Conservation (phyloP, 2,329 filamentous ascomycete species). For the Arthrinium puccinioides region DNA sequence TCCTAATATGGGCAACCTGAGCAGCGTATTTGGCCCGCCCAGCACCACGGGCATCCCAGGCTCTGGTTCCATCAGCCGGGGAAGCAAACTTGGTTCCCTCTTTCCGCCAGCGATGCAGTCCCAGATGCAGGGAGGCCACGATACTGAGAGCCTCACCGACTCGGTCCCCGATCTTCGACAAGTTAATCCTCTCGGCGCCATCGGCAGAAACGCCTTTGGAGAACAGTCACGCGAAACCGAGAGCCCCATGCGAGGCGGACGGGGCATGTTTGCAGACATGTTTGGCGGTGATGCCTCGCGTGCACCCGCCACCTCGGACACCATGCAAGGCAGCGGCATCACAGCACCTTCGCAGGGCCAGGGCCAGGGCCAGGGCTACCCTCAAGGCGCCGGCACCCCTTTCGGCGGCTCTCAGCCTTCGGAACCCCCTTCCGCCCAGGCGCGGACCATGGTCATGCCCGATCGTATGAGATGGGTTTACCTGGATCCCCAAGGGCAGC, state of each 20-base stretch:
- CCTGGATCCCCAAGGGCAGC: constrained; percentile 83
- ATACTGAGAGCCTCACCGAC: constrained; percentile 55
- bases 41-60: constrained; percentile 45
- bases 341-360: constrained; percentile 11
- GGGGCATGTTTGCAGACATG: constrained; percentile 49
- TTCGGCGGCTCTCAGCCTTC: constrained; percentile 28
- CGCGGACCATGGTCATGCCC: constrained; percentile 96
- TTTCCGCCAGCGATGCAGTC: constrained; percentile 88
- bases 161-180: constrained; percentile 53
- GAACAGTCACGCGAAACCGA: constrained; percentile 49
- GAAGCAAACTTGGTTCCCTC: constrained; percentile 77
- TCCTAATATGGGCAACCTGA: constrained; percentile 59
- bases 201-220: constrained; percentile 55
- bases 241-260: constrained; percentile 48
- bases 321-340: constrained; percentile 15
- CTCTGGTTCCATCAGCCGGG: constrained; percentile 62
- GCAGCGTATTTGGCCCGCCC: constrained; percentile 62
- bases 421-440: constrained; percentile 55
- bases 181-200: constrained; percentile 56
- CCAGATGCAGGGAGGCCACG: constrained; percentile 72
- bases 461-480: constrained; percentile 99
- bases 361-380: constrained; percentile 23
- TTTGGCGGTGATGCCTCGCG: constrained; percentile 30
- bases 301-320: constrained; percentile 24
- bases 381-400: constrained; percentile 19